Evolutionary conservation across 257 asterid species (phyloP).

Genomic region (Asclepias syriaca): DNA sequence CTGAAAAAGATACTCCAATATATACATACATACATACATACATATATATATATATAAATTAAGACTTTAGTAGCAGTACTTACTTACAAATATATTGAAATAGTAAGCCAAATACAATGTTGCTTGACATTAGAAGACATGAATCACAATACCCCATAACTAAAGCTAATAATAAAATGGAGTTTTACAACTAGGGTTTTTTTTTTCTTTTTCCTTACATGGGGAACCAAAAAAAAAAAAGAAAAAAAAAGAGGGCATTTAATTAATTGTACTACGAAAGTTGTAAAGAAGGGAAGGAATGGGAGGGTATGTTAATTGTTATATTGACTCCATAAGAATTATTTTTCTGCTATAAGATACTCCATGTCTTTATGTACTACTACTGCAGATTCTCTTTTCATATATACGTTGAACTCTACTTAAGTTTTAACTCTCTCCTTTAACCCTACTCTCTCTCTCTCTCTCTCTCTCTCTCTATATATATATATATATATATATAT

Average conservation of each 20-base stretch:
- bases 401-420: too few species aligned
- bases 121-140: constrained; percentile 41
- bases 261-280: constrained; percentile 30
- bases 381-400: too few species aligned
- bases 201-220: constrained; percentile 14
- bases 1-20: constrained; percentile 12
- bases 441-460: not conserved
- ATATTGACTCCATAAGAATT: constrained; percentile 13
- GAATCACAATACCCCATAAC: constrained; percentile 45
- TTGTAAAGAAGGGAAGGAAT: not conserved
- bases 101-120: constrained; percentile 27
- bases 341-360: constrained; percentile 8
- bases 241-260: constrained; percentile 10
- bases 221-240: constrained; percentile 28
- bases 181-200: constrained; percentile 20
- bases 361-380: not conserved
- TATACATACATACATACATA: not conserved
- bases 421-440: too few species aligned
- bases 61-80: not conserved
- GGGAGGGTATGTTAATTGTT: constrained; percentile 4
- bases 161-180: constrained; percentile 22
- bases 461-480: not conserved
- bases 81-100: constrained; percentile 1
- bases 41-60: not conserved
- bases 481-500: not conserved